Evolutionary conservation across 345 rosid genomes (phyloP).

Genomic region (Triadica sebifera): DNA sequence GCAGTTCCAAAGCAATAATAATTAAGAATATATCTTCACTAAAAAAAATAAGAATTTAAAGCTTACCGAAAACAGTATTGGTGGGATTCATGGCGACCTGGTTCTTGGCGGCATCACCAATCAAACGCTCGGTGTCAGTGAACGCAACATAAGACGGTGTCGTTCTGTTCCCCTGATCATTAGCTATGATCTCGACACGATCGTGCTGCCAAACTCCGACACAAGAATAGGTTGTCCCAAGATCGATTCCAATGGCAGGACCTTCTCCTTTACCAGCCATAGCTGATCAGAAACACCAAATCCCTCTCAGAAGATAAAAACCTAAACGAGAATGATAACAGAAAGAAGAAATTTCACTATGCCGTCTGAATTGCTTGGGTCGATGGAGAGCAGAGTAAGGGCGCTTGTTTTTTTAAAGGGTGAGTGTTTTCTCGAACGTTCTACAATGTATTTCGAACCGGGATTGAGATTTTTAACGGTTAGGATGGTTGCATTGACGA

Average conservation of each 20-base stretch:
- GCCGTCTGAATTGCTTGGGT: rapidly evolving
- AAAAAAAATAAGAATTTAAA: too few species aligned
- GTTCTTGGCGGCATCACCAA: conserved; percentile 44
- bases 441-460: conserved; percentile 3
- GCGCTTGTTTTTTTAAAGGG: background rate
- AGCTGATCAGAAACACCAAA: background rate
- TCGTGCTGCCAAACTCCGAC: conserved; percentile 45
- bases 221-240: conserved; percentile 39
- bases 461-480: conserved; percentile 4
- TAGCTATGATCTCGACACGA: conserved; percentile 42
- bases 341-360: background rate
- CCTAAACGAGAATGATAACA: too few species aligned
- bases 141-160: conserved; percentile 44
- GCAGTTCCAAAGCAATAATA: background rate
- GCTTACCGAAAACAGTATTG: conserved; percentile 40
- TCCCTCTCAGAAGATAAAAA: too few species aligned
- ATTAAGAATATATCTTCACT: too few species aligned
- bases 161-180: conserved; percentile 43
- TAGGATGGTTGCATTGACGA: background rate
- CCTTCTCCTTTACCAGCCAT: conserved; percentile 39
- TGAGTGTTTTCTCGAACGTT: conserved; percentile 18
- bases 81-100: conserved; percentile 44
- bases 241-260: conserved; percentile 38
- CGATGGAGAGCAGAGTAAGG: too few species aligned
- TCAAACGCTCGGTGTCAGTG: conserved; percentile 40